Evolutionary conservation across 108 stramenopile species (phyloP).

Genomic region (Conticribra guillardii): DNA sequence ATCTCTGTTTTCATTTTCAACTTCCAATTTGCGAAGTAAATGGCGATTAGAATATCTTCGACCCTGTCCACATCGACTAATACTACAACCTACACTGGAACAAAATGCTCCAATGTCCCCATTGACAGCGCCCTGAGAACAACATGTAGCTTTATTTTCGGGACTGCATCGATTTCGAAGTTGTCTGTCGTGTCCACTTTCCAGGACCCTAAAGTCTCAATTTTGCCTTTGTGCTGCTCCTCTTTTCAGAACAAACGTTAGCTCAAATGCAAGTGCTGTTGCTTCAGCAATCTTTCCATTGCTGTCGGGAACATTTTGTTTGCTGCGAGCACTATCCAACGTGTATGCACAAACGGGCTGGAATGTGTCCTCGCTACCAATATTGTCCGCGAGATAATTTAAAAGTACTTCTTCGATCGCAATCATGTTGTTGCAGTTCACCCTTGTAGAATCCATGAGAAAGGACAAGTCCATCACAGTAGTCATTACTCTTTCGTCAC

Average conservation of each 20-base stretch:
- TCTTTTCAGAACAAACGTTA: not conserved
- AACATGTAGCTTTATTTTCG: conserved; percentile 2
- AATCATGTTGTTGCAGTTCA: not conserved
- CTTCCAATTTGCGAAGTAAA: not conserved
- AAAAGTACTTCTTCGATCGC: not conserved
- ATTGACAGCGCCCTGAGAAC: conserved; percentile 13
- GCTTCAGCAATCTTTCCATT: not conserved
- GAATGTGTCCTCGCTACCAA: conserved; percentile 9
- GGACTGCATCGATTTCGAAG: not conserved
- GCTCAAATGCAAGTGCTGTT: not conserved
- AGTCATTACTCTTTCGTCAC: not conserved
- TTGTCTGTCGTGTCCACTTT: not conserved
- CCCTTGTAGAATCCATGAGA: not conserved
- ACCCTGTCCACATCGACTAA: conserved; percentile 2
- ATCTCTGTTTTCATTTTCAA: not conserved
- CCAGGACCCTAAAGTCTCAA: not conserved
- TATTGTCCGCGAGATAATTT: conserved; percentile 6
- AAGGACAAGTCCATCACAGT: not conserved
- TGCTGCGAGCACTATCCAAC: not conserved
- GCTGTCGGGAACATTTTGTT: conserved; percentile 3
- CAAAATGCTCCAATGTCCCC: not conserved
- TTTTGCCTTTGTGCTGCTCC: not conserved
- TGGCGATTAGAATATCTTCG: not conserved
- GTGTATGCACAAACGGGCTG: conserved; percentile 8
- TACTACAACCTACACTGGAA: conserved; percentile 1